Conservation (phyloP, 2,329 filamentous ascomycete genomes). For the Trichoderma pleuroti region DNA sequence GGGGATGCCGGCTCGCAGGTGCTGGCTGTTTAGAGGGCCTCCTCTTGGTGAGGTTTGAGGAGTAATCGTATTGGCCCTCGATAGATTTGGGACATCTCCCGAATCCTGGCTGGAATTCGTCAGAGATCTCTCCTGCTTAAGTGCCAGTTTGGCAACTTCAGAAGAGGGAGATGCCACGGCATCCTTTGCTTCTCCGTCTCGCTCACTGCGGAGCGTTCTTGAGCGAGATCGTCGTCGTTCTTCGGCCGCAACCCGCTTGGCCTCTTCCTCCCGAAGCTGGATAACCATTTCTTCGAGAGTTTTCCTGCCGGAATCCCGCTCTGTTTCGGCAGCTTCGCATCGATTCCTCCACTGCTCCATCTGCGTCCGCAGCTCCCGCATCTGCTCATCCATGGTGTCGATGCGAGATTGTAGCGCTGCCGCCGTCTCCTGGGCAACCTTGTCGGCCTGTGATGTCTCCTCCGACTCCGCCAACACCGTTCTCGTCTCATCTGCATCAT, state of each 20-base stretch:
- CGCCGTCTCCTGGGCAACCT: conserved; percentile 28
- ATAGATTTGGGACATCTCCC: conserved; percentile 42
- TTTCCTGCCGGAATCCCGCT: conserved; percentile 67
- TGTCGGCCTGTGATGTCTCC: background rate
- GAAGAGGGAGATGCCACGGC: conserved; percentile 24
- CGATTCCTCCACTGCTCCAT: conserved; percentile 73
- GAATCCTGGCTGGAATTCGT: conserved; percentile 31
- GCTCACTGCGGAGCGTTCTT: conserved; percentile 16
- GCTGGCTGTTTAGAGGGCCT: conserved; percentile 42
- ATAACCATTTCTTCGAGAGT: conserved; percentile 85
- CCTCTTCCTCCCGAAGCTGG: conserved; percentile 69
- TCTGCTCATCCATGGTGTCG: conserved; percentile 73
- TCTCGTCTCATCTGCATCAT: background rate
- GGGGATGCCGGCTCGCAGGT: conserved; percentile 55
- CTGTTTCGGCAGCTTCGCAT: conserved; percentile 76
- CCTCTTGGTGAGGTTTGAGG: conserved; percentile 40
- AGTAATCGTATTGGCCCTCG: conserved; percentile 49
- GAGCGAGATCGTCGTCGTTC: conserved; percentile 40
- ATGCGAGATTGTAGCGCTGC: conserved; percentile 59
- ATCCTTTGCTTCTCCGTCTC: conserved; percentile 3
- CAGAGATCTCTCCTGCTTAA: conserved; percentile 22
- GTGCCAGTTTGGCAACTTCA: conserved; percentile 22
- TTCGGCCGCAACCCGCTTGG: conserved; percentile 43
- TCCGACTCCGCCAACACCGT: background rate
- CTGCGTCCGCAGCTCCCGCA: conserved; percentile 75